These are phyloP conservation scores for Polyporus tsugae DNA, from an alignment of 1,284 basidiomycete species.

Conservation along the genomic window DNA sequence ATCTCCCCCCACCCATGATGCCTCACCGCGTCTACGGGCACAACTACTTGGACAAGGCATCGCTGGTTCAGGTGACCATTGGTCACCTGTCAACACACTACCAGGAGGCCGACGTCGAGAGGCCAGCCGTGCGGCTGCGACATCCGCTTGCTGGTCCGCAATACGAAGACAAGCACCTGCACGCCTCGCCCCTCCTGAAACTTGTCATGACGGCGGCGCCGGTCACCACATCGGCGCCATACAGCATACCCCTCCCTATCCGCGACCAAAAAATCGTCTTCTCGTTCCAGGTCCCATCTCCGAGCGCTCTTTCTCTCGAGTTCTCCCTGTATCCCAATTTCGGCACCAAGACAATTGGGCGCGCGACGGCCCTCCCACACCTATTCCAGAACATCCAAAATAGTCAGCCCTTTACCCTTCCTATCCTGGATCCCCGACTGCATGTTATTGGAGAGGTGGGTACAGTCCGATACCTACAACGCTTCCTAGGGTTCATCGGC, in stretches of 20 bases:
- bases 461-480: slow-evolving; percentile 1
- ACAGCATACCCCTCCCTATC: slow-evolving; percentile 88
- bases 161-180: slow-evolving; percentile 65
- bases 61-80: slow-evolving; percentile 88
- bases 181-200: slow-evolving; percentile 87
- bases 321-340: slow-evolving; percentile 98
- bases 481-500: not conserved
- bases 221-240: slow-evolving; percentile 86
- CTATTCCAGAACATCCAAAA: slow-evolving; percentile 71
- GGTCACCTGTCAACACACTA: slow-evolving; percentile 65
- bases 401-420: slow-evolving; percentile 70
- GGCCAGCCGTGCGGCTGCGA: slow-evolving; percentile 67
- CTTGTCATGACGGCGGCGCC: slow-evolving; percentile 90
- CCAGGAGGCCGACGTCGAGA: slow-evolving; percentile 34
- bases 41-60: slow-evolving; percentile 90
- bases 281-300: slow-evolving; percentile 84
- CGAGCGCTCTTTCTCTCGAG: slow-evolving; percentile 85
- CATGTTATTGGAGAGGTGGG: slow-evolving; percentile 93
- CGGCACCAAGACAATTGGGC: slow-evolving; percentile 97
- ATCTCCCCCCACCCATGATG: slow-evolving; percentile 97
- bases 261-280: slow-evolving; percentile 86
- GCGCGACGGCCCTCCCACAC: slow-evolving; percentile 87
- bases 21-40: slow-evolving; percentile 93
- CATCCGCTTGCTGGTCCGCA: slow-evolving; percentile 73
- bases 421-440: slow-evolving; percentile 92